Evolutionary conservation across 2,329 filamentous ascomycete genomes (phyloP), one percentile per base, ranked within the genome.

Genomic region (Claviceps capensis): DNA sequence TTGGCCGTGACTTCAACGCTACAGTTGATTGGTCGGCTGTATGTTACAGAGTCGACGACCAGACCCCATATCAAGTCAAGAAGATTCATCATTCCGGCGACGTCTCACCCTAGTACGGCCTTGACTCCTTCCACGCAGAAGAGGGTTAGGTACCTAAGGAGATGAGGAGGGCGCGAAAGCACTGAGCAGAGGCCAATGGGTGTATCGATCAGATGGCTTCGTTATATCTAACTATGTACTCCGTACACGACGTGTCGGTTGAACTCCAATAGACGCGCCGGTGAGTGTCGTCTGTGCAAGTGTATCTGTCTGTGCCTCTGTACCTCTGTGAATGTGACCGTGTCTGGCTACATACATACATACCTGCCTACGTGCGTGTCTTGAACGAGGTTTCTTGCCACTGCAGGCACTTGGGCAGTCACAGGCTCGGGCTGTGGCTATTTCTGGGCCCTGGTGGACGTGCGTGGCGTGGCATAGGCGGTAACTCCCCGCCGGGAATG

Each of bases 11-110:
- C 19, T 26, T 17, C 37, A 40, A 11, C 7, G 17, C n/a, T 16
- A 43, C 48, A 7, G 42, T 3, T 45, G 49, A 50, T 50, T 46
- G 49, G 49, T 2, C 3, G 9, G 42, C 41, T 45, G 19, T 23
- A 16, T 47, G 49, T 51, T 36, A 51, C 49, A 47, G 44, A 51
- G 40, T 46, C 44, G 43, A 40, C 49, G 38, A 50, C 49, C 42
- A 30, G 36, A 36, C n/a, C 48, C 48, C 19, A 48, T 17, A n/a
- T n/a, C 46, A 37, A 40, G 47, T 42, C 38, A 36, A 49, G 38
- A 49, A n/a, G 26, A 30, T 30, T 30, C 26, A 30, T 30, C 26
- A 34, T 36, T 44, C 30, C 48, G 13, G n/a, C 30, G 30, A 22
- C 41, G 41, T 26, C 48, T 50, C 48, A 44, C 48, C 30, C 41